Conservation (phyloP, 805 yeast species). For the Teunomyces tritomae region DNA sequence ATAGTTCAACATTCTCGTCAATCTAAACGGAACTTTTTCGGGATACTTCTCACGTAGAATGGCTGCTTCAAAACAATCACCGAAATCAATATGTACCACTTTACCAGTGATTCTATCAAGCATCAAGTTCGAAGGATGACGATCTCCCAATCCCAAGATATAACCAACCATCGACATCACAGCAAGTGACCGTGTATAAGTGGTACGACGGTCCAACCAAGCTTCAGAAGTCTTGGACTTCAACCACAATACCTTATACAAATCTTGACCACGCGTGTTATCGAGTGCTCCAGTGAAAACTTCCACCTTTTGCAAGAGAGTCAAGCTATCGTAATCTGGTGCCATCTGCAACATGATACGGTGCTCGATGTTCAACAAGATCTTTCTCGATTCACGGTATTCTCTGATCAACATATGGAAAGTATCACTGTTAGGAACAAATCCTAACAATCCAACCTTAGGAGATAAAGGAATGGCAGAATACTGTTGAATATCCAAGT, state of each 20-base stretch:
- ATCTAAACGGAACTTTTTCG: conserved; percentile 95
- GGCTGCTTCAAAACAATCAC: conserved; percentile 99
- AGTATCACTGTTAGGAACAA: conserved; percentile 98
- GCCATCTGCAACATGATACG: conserved; percentile 97
- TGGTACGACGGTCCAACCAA: conserved; percentile 96
- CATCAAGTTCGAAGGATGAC: conserved; percentile 97
- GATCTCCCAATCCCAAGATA: conserved; percentile 92
- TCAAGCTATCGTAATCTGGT: conserved; percentile 88
- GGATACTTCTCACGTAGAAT: conserved; percentile 95
- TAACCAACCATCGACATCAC: conserved; percentile 99
- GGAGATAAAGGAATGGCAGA: conserved; percentile 97
- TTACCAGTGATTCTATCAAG: conserved; percentile 92
- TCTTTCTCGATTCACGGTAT: conserved; percentile 87
- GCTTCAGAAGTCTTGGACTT: conserved; percentile 95
- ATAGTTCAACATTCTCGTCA: conserved; percentile 93
- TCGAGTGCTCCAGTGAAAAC: conserved; percentile 95
- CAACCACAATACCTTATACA: conserved; percentile 93
- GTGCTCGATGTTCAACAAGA: conserved; percentile 87
- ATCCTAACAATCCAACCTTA: conserved; percentile 91
- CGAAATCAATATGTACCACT: conserved; percentile 96
- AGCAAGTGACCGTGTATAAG: conserved; percentile 92
- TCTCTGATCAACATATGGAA: conserved; percentile 91
- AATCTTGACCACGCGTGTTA: conserved; percentile 93
- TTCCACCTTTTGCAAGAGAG: conserved; percentile 89
- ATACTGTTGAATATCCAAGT: conserved; percentile 85